These are phyloP conservation scores for Massospora cicadina DNA, from an alignment of 371 early-diverging fungal species.

Conservation along the genomic window DNA sequence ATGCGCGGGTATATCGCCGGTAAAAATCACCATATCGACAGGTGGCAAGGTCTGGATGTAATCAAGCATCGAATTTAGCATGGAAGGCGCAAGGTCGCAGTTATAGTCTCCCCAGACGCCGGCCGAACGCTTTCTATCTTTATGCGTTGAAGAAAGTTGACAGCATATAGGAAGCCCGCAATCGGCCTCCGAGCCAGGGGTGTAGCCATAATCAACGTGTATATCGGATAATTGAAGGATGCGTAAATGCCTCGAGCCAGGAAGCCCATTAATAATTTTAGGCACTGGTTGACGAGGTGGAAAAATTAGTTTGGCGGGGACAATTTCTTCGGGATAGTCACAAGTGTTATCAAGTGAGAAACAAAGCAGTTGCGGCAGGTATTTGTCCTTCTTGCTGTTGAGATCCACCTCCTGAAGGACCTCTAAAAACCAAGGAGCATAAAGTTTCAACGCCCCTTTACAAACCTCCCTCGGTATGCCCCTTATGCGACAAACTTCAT, in stretches of 20 bases:
- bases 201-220: conserved; percentile 14
- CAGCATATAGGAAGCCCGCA: conserved; percentile 16
- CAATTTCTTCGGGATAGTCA: conserved; percentile 5
- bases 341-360: conserved; percentile 9
- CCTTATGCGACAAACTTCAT: conserved; percentile 6
- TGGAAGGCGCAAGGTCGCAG: conserved; percentile 9
- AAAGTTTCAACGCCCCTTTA: conserved; percentile 10
- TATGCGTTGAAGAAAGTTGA: conserved; percentile 5
- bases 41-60: not conserved
- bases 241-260: not conserved
- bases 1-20: conserved; percentile 10
- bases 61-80: conserved; percentile 11
- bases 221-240: conserved; percentile 15
- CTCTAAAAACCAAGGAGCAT: conserved; percentile 14
- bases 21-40: conserved; percentile 5
- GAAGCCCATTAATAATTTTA: not conserved
- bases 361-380: conserved; percentile 9
- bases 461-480: conserved; percentile 8
- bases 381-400: conserved; percentile 12
- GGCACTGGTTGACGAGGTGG: not conserved
- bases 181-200: conserved; percentile 13
- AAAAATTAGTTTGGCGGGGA: conserved; percentile 1
- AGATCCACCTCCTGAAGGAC: conserved; percentile 12
- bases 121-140: conserved; percentile 12
- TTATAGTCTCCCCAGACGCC: conserved; percentile 15